Evolutionary conservation across 1,284 basidiomycete species (phyloP).

Genomic region (Ustilago nuda): DNA sequence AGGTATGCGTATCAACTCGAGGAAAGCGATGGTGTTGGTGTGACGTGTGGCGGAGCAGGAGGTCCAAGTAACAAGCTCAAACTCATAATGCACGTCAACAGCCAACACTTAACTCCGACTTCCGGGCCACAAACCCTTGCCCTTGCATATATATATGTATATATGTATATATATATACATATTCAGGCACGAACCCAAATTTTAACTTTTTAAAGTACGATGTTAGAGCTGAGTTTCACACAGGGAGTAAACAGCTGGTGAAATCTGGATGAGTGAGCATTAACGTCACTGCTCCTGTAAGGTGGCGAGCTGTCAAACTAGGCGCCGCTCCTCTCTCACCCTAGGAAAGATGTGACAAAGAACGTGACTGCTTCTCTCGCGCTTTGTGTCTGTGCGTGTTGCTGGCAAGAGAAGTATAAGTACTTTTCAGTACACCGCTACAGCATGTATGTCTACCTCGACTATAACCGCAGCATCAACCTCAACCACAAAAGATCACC

Average conservation of each 20-base stretch:
- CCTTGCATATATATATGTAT: no score
- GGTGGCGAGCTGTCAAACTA: neutral
- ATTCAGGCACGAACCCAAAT: no score
- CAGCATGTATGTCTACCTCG: no score
- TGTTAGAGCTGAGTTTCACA: no score
- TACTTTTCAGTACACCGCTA: neutral
- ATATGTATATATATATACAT: no score
- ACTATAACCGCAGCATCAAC: neutral
- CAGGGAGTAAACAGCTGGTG: neutral
- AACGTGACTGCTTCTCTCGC: no score
- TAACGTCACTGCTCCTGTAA: constrained; percentile 15
- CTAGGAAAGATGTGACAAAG: no score
- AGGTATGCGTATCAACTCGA: neutral
- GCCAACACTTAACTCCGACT: neutral
- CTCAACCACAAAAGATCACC: no score
- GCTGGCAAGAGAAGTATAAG: neutral
- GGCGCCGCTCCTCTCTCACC: neutral
- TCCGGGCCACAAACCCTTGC: neutral
- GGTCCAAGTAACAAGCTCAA: no score
- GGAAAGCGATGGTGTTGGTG: neutral
- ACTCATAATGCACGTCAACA: no score
- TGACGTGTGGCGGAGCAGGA: neutral
- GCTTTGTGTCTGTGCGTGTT: neutral
- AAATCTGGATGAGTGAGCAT: constrained; percentile 24
- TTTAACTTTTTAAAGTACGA: no score